Evolutionary conservation across 768 basidiomycete species (phyloP), one percentile per base, ranked within the genome.

Genomic region (Lentinula sp.): DNA sequence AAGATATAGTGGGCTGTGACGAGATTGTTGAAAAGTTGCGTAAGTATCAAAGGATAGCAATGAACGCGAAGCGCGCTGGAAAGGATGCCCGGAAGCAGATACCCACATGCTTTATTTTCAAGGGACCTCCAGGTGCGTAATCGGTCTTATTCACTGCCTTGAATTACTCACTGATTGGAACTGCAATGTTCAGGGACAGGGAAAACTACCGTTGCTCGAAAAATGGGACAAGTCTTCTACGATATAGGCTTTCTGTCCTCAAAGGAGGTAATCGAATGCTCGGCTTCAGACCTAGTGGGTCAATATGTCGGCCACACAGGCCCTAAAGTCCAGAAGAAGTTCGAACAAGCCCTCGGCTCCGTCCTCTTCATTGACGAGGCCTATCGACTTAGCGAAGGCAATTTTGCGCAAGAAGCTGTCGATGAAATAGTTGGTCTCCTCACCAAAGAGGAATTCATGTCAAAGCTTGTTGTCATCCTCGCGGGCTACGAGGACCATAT

Each of bases 341-440:
- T 89, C 51, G 84, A 87, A 51, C 84, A 83, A 67, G 88, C 85
- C 0, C 76, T 88, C 1, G 88, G 88, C 0, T 78, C 80, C 50
- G 86, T 89, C 4, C 75, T 89, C 1, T 89, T 89, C 73, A 77
- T 89, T 56, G 88, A 89, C 58, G 88, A 89, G 63, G 88, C 88
- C 0, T 89, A 89, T 65, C 75, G 86, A 32, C 75, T 89, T 9
- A 69, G 76, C 6, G 76, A 85, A 52, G 87, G 86, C 0, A 81
- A 74, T 0, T 89, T 87, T 63, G 85, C 86, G 1, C 77, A 86
- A 66, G 88, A 89, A 68, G 88, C 88, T 4, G 78, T 87, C 37
- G 88, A 90, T 67, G 88, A 89, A 64, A 68, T 89, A 31, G 88
- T 89, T 8, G 80, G 60, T 23, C 63, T 76, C 2, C 68, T 80